phyloP scores from a whole-genome alignment of 768 basidiomycete genomes.

The Kwoniella europaea region DNA sequence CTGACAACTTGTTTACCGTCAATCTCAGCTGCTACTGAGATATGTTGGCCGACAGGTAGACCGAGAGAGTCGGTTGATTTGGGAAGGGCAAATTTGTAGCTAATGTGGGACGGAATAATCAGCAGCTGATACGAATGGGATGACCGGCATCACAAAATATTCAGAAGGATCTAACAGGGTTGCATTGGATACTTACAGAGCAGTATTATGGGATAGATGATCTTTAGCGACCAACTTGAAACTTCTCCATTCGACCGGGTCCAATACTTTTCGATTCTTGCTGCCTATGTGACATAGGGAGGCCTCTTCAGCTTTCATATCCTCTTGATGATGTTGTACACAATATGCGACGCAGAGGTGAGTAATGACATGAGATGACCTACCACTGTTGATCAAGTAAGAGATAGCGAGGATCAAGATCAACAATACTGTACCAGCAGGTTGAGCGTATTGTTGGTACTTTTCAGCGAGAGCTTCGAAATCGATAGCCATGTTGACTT shows the following conservation, averaged over 20 bases:
- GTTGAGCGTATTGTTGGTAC: conserved; percentile 8
- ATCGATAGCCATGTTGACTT: conserved; percentile 11
- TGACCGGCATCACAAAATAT: too few species aligned
- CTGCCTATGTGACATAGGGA: background rate
- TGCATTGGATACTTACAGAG: conserved; percentile 67
- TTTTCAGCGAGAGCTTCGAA: conserved; percentile 8
- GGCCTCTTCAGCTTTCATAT: too few species aligned
- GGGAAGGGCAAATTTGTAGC: conserved; percentile 90
- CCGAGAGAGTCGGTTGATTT: conserved; percentile 77
- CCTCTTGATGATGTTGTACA: too few species aligned
- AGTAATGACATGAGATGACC: background rate
- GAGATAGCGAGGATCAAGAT: conserved; percentile 13
- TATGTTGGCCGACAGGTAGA: conserved; percentile 95
- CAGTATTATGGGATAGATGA: conserved; percentile 90
- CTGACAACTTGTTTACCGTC: conserved; percentile 87
- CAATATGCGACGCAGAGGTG: too few species aligned
- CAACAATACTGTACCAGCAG: conserved; percentile 9
- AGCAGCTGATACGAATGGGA: background rate
- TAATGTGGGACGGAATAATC: conserved; percentile 50
- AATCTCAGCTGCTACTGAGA: conserved; percentile 86
- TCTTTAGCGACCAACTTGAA: conserved; percentile 82
- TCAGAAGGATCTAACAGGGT: too few species aligned
- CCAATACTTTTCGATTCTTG: conserved; percentile 41
- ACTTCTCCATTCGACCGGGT: conserved; percentile 68
- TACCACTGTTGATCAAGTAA: conserved; percentile 9